Conservation (phyloP, 139 green algal species). For the Micromonas commoda region DNA sequence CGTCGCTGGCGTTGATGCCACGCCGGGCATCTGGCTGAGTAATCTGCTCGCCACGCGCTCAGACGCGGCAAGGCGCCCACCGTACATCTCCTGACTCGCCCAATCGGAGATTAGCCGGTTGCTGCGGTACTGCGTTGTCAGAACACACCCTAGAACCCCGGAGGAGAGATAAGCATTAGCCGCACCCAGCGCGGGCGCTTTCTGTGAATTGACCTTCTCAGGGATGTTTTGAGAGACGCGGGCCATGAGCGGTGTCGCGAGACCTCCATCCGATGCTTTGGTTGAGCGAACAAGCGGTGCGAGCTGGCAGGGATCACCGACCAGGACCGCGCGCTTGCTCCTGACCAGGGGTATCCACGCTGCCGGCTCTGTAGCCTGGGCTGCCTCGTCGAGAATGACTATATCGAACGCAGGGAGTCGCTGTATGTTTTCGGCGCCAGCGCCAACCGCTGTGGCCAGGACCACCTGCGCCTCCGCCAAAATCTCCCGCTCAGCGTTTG, state of each 20-base stretch:
- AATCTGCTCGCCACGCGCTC: conserved; percentile 11
- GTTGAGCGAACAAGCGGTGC: conserved; percentile 38
- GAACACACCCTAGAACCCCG: background rate
- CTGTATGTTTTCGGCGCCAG: conserved; percentile 28
- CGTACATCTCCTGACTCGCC: conserved; percentile 36
- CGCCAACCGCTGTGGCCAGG: conserved; percentile 36
- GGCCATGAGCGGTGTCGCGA: conserved; percentile 39
- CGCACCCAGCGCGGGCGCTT: background rate
- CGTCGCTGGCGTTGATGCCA: conserved; percentile 24
- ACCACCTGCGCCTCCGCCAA: conserved; percentile 34
- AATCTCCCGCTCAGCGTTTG: background rate
- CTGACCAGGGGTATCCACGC: conserved; percentile 39
- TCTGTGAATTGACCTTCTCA: background rate
- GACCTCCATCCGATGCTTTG: conserved; percentile 28
- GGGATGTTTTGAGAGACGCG: background rate
- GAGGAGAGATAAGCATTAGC: background rate
- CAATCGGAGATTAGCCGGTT: conserved; percentile 34
- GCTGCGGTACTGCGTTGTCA: conserved; percentile 44
- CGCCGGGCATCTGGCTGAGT: conserved; percentile 15
- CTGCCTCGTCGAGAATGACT: conserved; percentile 46
- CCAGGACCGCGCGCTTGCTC: conserved; percentile 27
- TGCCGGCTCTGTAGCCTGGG: conserved; percentile 42
- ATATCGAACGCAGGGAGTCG: conserved; percentile 39
- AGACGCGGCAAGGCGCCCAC: conserved; percentile 25
- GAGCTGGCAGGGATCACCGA: conserved; percentile 45